Evolutionary conservation across 371 early-diverging fungal species (phyloP), one percentile per base, ranked within the genome.

Genomic region (Saksenaea vasiformis): DNA sequence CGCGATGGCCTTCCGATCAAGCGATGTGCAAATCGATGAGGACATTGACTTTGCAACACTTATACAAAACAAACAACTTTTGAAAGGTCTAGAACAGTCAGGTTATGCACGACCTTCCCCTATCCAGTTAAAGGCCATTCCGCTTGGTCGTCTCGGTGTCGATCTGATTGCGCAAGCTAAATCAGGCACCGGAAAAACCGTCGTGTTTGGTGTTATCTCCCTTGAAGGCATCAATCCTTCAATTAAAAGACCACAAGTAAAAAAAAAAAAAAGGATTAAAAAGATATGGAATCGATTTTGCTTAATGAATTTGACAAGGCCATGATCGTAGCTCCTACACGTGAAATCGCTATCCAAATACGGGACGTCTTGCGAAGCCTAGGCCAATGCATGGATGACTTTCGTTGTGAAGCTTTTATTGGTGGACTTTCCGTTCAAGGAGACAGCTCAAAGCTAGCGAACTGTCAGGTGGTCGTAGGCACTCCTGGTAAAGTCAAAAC

Each of bases 121-220:
- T 15, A 93, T 97, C 66, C 96, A 97, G 69, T 85, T 93, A 65
- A 84, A 92, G 63, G 95, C 95, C 8, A 95, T 97, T 64, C 85
- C 89, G 17, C 82, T 93, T 19, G 92, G 95, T 27, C 80, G 91
- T 22, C 76, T 85, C 14, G 95, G 94, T 7, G 79, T 87, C 10
- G 94, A 97, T 77, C 80, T 95, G 63, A 90, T 94, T 35, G 95
- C 95, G 13, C 96, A 96, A 68, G 96, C 96, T 31, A 95, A 96
- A 74, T 94, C 96, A 43, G 98, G 98, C 37, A 97, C 98, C 5
- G 98, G 98, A 35, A 98, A 98, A 72, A 97, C 98, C 0, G 94
- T 94, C 26, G 96, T 96, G 0, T 98, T 98, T 83, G 87, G 92
- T n/a, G 91, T 96, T 58, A 91, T 93, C 24, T 85, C 91, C 7